phyloP scores from a whole-genome alignment of 148 eudicot species.

The Heliamphora exappendiculata region DNA sequence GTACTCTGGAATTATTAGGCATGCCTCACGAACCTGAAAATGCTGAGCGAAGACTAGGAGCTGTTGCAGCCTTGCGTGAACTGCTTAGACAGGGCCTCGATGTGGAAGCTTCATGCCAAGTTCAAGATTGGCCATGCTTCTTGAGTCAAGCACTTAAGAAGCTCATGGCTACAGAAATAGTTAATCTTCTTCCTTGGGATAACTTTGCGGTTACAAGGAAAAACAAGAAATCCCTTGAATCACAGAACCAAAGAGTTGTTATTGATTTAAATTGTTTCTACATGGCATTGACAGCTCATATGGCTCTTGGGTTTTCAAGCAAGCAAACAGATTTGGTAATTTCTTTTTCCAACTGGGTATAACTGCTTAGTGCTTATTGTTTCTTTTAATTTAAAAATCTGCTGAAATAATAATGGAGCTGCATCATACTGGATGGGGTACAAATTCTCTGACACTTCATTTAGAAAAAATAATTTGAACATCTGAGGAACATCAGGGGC shows the following conservation, averaged over 20 bases:
- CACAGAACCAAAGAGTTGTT: conserved; percentile 89
- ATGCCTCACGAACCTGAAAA: conserved; percentile 76
- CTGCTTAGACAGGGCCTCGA: conserved; percentile 91
- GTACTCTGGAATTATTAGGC: conserved; percentile 85
- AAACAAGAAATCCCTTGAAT: conserved; percentile 84
- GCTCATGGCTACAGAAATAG: conserved; percentile 84
- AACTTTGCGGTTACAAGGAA: conserved; percentile 72
- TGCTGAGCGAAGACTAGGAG: conserved; percentile 80
- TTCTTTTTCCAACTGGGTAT: conserved; percentile 6
- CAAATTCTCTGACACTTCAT: not conserved
- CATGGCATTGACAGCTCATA: conserved; percentile 67
- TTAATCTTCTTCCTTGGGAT: conserved; percentile 93
- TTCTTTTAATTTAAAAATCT: not conserved
- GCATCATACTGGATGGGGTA: not conserved
- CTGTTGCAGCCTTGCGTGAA: conserved; percentile 88
- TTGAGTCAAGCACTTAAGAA: conserved; percentile 72
- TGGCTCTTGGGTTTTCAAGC: conserved; percentile 89
- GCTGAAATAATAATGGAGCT: not conserved
- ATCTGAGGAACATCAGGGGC: not conserved
- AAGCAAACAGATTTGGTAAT: conserved; percentile 77
- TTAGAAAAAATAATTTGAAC: conserved; percentile 1
- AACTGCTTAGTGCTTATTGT: not conserved
- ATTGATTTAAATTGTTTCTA: conserved; percentile 79
- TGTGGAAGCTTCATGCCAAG: conserved; percentile 66
- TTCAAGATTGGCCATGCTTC: conserved; percentile 90